phyloP scores from a whole-genome alignment of 2,329 filamentous ascomycete species.

The Capronia epimyces region DNA sequence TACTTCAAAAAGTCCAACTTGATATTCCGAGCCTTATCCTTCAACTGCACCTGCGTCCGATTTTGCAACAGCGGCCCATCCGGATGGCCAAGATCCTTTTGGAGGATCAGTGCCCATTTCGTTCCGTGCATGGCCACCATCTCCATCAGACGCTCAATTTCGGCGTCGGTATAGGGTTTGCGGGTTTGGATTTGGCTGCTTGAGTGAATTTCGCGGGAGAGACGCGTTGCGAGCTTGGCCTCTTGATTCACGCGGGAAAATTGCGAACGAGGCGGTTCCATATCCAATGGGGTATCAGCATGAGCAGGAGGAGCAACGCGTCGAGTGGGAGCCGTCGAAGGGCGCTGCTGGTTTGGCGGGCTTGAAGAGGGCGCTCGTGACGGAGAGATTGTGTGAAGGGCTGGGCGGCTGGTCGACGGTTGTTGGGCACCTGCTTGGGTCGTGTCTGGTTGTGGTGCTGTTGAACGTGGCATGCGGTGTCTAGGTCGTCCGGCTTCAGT shows the following conservation, averaged over 20 bases:
- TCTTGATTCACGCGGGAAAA: constrained; percentile 6
- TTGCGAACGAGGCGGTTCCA: not conserved
- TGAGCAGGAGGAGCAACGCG: not conserved
- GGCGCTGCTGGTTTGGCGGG: constrained; percentile 3
- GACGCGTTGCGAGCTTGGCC: constrained; percentile 17
- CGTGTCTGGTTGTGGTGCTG: constrained; percentile 7
- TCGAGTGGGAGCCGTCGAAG: not conserved
- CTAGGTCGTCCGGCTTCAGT: not conserved
- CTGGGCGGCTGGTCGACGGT: not conserved
- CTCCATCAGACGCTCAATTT: constrained; percentile 43
- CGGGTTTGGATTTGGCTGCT: constrained; percentile 23
- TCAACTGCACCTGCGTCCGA: constrained; percentile 50
- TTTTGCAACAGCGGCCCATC: constrained; percentile 33
- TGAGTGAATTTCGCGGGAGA: constrained; percentile 9
- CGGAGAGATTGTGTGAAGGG: not conserved
- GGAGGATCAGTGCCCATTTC: constrained; percentile 45
- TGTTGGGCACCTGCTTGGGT: not conserved
- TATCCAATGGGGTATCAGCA: not conserved
- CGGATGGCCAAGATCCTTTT: constrained; percentile 31
- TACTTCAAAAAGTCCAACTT: constrained; percentile 42
- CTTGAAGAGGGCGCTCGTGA: constrained; percentile 5
- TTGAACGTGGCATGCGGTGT: not conserved
- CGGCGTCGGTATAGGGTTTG: constrained; percentile 36
- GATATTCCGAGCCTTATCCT: constrained; percentile 52
- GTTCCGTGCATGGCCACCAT: constrained; percentile 46